Conservation (phyloP, 768 basidiomycete genomes). For the Lenzites betulinus region DNA sequence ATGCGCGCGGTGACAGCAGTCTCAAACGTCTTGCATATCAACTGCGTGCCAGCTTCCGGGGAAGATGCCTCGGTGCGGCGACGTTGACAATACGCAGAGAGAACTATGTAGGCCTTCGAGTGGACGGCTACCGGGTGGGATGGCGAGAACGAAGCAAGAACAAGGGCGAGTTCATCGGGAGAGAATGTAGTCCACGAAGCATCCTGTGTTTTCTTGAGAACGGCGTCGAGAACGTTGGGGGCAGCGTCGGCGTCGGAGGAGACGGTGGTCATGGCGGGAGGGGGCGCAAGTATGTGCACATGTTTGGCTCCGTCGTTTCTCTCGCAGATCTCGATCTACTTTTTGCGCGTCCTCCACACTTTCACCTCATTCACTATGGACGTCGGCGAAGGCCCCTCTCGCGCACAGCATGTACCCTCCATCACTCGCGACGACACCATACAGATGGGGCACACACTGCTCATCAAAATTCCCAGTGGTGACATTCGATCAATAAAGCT, state of each 20-base stretch:
- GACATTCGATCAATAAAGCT: conserved; percentile 76
- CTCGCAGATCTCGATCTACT: conserved; percentile 13
- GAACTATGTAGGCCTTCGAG: conserved; percentile 69
- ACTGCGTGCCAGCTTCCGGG: conserved; percentile 45
- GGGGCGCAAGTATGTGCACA: conserved; percentile 8
- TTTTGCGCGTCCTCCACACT: conserved; percentile 11
- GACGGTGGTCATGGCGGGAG: conserved; percentile 15
- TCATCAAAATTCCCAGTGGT: conserved; percentile 78
- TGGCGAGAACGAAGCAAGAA: conserved; percentile 54
- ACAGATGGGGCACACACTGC: conserved; percentile 70
- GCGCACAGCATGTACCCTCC: background rate
- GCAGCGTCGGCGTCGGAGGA: conserved; percentile 14
- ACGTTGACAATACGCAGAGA: conserved; percentile 70
- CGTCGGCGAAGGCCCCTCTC: conserved; percentile 28
- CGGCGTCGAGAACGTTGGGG: conserved; percentile 32
- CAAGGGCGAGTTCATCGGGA: conserved; percentile 59
- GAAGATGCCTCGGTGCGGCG: conserved; percentile 40
- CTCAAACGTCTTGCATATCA: conserved; percentile 52
- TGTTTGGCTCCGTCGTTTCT: conserved; percentile 5
- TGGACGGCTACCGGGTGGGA: conserved; percentile 44
- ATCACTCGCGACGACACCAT: conserved; percentile 42
- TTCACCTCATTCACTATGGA: no score
- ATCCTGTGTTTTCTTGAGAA: conserved; percentile 36
- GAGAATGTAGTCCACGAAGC: conserved; percentile 39
- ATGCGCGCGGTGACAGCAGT: conserved; percentile 52